phyloP scores from a whole-genome alignment of 306 rosid species.

The Rosa lucieae region DNA sequence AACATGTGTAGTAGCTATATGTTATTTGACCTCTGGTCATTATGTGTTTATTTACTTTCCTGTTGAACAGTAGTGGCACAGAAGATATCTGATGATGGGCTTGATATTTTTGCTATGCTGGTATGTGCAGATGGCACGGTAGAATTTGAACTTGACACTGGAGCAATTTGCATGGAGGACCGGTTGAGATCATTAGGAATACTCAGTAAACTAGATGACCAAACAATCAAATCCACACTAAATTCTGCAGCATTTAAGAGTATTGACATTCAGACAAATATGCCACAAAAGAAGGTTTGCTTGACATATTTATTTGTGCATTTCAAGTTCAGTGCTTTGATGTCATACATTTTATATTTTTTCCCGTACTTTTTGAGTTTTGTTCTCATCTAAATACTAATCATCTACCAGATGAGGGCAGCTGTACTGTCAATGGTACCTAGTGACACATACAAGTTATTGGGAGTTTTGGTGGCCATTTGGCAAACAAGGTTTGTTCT shows the following conservation, averaged over 20 bases:
- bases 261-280: constrained; percentile 53
- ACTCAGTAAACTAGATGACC: constrained; percentile 50
- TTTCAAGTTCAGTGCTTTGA: constrained; percentile 5
- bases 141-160: constrained; percentile 39
- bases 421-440: constrained; percentile 58
- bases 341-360: background rate
- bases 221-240: constrained; percentile 34
- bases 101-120: constrained; percentile 29
- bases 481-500: constrained; percentile 82
- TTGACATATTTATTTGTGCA: background rate
- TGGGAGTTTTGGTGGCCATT: constrained; percentile 50
- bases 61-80: constrained; percentile 16
- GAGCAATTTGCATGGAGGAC: constrained; percentile 69
- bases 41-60: background rate
- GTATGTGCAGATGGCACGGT: constrained; percentile 55
- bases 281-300: constrained; percentile 66
- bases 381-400: background rate
- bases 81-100: constrained; percentile 17
- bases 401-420: constrained; percentile 54
- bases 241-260: constrained; percentile 51
- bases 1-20: background rate
- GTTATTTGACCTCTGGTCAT: constrained; percentile 19
- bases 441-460: constrained; percentile 56
- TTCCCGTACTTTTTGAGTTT: background rate
- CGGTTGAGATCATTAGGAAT: constrained; percentile 62